Evolutionary conservation across 768 basidiomycete genomes (phyloP).

Genomic region (Mycena pura): DNA sequence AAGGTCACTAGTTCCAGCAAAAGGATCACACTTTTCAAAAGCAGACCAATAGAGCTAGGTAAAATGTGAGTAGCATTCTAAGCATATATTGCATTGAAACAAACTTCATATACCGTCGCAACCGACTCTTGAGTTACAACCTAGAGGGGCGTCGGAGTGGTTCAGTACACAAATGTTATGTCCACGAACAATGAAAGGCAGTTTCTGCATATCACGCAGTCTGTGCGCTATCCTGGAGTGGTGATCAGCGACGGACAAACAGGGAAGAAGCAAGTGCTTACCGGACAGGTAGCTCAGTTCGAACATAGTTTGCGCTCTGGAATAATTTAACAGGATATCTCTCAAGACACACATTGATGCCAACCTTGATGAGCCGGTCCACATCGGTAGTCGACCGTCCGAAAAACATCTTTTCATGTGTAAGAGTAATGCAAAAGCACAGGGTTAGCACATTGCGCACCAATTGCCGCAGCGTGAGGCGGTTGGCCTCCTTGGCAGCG

Average conservation of each 20-base stretch:
- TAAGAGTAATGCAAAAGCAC: not conserved
- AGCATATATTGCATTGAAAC: conserved; percentile 30
- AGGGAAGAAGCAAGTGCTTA: not conserved
- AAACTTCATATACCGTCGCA: conserved; percentile 82
- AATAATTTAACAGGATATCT: not conserved
- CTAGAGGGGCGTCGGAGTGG: not conserved
- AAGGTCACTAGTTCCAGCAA: not conserved
- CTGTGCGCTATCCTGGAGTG: conserved; percentile 71
- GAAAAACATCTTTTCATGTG: conserved; percentile 69
- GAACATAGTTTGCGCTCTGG: conserved; percentile 90
- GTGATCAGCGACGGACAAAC: not conserved
- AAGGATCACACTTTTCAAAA: conserved; percentile 71
- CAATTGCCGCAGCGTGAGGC: conserved; percentile 80
- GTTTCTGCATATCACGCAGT: conserved; percentile 81
- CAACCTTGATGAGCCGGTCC: conserved; percentile 78
- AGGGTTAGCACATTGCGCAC: conserved; percentile 53
- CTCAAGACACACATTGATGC: not conserved
- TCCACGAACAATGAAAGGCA: conserved; percentile 75
- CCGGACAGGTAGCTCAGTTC: conserved; percentile 86
- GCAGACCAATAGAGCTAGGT: conserved; percentile 85
- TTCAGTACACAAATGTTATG: not conserved
- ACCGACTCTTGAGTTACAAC: conserved; percentile 84
- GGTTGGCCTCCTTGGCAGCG: conserved; percentile 74
- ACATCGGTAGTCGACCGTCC: conserved; percentile 85
- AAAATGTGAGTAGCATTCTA: conserved; percentile 3